Evolutionary conservation across 768 basidiomycete genomes (phyloP).

Genomic region (Clathrus columnatus): DNA sequence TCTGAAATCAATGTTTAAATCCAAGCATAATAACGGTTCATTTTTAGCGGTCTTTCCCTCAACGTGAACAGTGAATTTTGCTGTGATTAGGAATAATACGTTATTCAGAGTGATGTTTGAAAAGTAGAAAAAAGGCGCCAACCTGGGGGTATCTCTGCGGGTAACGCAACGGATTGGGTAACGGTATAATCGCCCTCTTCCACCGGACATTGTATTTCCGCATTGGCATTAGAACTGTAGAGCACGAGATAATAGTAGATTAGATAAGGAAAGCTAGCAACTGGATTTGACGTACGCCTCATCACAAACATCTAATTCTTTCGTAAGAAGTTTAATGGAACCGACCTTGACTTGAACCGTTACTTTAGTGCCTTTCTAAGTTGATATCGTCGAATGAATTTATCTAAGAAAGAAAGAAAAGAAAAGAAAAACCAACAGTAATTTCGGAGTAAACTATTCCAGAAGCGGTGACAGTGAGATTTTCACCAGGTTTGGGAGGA

Average conservation of each 20-base stretch:
- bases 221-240: conserved; percentile 64
- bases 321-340: conserved; percentile 76
- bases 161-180: conserved; percentile 74
- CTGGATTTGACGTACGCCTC: conserved; percentile 66
- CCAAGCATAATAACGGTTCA: conserved; percentile 69
- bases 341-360: conserved; percentile 93
- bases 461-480: conserved; percentile 76
- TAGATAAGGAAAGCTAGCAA: conserved; percentile 3
- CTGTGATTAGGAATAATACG: conserved; percentile 32
- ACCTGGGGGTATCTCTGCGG: conserved; percentile 84
- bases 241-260: neutral
- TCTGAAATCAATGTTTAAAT: conserved; percentile 74
- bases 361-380: conserved; percentile 88
- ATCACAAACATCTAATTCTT: conserved; percentile 81
- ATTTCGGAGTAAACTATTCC: conserved; percentile 52
- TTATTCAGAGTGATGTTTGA: neutral
- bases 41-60: conserved; percentile 64
- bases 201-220: conserved; percentile 78
- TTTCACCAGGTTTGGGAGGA: conserved; percentile 79
- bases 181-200: conserved; percentile 62
- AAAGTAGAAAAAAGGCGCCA: conserved; percentile 12
- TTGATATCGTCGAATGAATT: neutral
- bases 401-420: neutral
- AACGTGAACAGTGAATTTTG: conserved; percentile 73
- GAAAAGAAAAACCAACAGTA: conserved; percentile 39